phyloP scores from a whole-genome alignment of 2,329 filamentous ascomycete genomes.

The Sporothrix globosa region DNA sequence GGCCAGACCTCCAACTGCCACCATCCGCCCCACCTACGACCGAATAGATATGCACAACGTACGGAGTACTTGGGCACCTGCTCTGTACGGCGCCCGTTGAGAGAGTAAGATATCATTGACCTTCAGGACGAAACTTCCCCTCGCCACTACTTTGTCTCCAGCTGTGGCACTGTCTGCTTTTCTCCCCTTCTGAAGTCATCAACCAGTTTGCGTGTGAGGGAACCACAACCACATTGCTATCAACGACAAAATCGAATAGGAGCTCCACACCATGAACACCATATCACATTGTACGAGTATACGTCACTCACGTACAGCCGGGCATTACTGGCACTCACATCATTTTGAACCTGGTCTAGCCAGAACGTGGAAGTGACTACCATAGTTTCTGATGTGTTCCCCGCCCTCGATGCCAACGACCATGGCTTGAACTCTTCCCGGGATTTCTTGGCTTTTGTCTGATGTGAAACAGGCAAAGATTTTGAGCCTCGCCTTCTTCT shows the following conservation, averaged over 20 bases:
- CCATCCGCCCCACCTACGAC: not conserved
- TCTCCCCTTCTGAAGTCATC: not conserved
- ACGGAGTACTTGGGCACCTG: not conserved
- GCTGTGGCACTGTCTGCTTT: not conserved
- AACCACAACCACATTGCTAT: not conserved
- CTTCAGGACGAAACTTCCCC: too few relatives aligned
- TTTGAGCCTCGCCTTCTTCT: not conserved
- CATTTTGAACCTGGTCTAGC: not conserved
- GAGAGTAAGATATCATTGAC: not conserved
- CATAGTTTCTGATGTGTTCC: slow-evolving; percentile 14
- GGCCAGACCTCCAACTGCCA: slow-evolving; percentile 18
- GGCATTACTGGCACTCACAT: not conserved
- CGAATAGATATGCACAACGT: not conserved
- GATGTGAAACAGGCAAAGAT: not conserved
- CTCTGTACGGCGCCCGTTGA: too few relatives aligned
- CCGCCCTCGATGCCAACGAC: not conserved
- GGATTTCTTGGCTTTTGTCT: not conserved
- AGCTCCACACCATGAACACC: too few relatives aligned
- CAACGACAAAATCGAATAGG: not conserved
- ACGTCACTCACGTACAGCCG: not conserved
- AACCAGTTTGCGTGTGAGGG: not conserved
- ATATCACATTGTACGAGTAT: not conserved
- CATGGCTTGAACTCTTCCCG: slow-evolving; percentile 7
- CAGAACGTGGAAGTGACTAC: not conserved
- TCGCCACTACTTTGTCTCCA: not conserved